A percentile compares a stretch with the other conserved stretches of the same genome.
Evolutionary conservation across 2,329 filamentous ascomycete genomes (phyloP).

Genomic region (Alternaria angustiovoidea): DNA sequence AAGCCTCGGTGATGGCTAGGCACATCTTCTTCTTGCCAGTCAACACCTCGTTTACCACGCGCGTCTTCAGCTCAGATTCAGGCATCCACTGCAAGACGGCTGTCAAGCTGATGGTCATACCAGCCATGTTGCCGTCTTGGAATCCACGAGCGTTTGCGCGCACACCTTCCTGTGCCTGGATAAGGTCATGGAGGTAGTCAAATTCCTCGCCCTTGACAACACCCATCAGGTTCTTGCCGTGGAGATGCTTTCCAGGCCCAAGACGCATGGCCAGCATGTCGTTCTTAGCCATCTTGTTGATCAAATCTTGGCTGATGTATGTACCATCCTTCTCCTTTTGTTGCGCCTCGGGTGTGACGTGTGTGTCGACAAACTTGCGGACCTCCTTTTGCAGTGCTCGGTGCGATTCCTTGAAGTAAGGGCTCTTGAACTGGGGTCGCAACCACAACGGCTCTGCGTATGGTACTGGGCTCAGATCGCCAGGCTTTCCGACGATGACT

Average conservation of each 20-base stretch:
- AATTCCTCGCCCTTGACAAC: slow-evolving; percentile 81
- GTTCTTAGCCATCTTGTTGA: slow-evolving; percentile 78
- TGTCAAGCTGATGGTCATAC: slow-evolving; percentile 83
- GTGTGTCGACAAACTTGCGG: slow-evolving; percentile 74
- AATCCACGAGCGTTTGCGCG: slow-evolving; percentile 79
- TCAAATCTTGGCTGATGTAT: slow-evolving; percentile 73
- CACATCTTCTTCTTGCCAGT: slow-evolving; percentile 87
- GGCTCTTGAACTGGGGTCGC: slow-evolving; percentile 75
- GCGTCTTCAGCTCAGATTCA: slow-evolving; percentile 70
- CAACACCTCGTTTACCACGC: slow-evolving; percentile 75
- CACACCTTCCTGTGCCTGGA: slow-evolving; percentile 76
- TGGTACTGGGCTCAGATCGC: slow-evolving; percentile 78
- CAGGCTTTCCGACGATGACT: slow-evolving; percentile 72
- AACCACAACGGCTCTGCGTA: slow-evolving; percentile 90
- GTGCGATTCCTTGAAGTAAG: slow-evolving; percentile 83
- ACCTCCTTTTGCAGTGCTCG: slow-evolving; percentile 72
- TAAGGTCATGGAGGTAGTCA: slow-evolving; percentile 86
- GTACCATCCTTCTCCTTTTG: slow-evolving; percentile 78
- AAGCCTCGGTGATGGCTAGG: slow-evolving; percentile 86
- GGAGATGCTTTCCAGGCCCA: slow-evolving; percentile 82
- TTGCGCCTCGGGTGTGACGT: slow-evolving; percentile 77
- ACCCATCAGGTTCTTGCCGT: slow-evolving; percentile 72
- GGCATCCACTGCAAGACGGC: slow-evolving; percentile 81
- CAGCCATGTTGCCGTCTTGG: slow-evolving; percentile 85
- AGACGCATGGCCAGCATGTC: slow-evolving; percentile 83